Conservation (phyloP, 169 alveolate genomes). For the Plasmodium gaboni region DNA sequence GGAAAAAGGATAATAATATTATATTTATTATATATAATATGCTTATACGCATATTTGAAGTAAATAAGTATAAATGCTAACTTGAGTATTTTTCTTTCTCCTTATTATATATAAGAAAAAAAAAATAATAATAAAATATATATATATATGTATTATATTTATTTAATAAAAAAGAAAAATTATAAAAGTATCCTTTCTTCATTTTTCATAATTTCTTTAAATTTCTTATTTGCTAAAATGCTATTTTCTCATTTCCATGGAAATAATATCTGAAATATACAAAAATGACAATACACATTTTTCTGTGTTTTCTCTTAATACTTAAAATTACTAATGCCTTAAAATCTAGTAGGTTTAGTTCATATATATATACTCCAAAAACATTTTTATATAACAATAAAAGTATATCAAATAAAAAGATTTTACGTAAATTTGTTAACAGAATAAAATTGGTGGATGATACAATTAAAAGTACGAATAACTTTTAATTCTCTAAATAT, state of each 20-base stretch:
- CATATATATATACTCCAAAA: constrained; percentile 8
- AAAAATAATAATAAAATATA: background rate
- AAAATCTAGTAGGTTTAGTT: background rate
- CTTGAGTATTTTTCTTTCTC: background rate
- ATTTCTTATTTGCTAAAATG: constrained; percentile 30
- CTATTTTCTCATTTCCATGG: constrained; percentile 14
- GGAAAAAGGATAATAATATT: too few relatives aligned
- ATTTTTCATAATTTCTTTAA: background rate
- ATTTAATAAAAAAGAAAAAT: background rate
- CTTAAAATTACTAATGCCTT: constrained; percentile 19
- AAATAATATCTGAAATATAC: constrained; percentile 5
- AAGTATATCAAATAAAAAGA: background rate
- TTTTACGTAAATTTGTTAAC: constrained; percentile 11
- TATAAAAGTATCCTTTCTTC: background rate
- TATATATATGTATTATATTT: background rate
- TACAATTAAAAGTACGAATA: constrained; percentile 54
- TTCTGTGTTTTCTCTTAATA: constrained; percentile 21
- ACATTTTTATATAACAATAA: constrained; percentile 7
- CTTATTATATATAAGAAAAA: background rate
- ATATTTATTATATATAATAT: background rate
- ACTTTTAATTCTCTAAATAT: background rate
- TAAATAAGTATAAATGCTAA: too few relatives aligned
- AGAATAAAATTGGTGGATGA: constrained; percentile 50
- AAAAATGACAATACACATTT: constrained; percentile 42
- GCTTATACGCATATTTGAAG: too few relatives aligned